These are phyloP conservation scores for Xylaria venustula DNA, from an alignment of 495 filamentous ascomycete species.

Conservation along the genomic window DNA sequence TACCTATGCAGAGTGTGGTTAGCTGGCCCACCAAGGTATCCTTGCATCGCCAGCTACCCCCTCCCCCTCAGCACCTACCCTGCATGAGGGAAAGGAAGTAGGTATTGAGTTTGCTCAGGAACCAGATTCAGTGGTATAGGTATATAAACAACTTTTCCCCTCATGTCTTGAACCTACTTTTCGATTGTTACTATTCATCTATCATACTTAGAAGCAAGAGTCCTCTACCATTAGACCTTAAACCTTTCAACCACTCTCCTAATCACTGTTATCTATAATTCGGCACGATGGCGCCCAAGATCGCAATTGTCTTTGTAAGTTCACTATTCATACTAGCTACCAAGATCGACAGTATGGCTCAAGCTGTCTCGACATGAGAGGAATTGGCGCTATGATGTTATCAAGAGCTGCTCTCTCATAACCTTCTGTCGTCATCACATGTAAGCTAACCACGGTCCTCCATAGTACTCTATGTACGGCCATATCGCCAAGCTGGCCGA, in stretches of 20 bases:
- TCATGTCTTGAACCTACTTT: not conserved
- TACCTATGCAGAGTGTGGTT: not conserved
- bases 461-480: constrained; percentile 93
- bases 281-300: constrained; percentile 79
- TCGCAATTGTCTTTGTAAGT: constrained; percentile 88
- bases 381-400: not conserved
- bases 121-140: not conserved
- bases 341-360: not conserved
- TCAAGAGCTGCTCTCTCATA: not conserved
- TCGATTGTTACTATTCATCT: not conserved
- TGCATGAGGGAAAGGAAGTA: not conserved
- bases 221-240: not conserved
- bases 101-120: too few relatives aligned
- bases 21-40: not conserved
- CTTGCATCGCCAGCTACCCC: not conserved
- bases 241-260: too few relatives aligned
- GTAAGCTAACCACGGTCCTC: constrained; percentile 15
- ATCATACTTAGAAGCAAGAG: not conserved
- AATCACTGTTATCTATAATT: not conserved
- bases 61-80: constrained; percentile 2
- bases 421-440: not conserved
- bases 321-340: not conserved
- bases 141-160: not conserved
- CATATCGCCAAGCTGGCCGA: constrained; percentile 80
- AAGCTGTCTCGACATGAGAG: not conserved